Percentiles rank a stretch among this genome's conserved stretches.
phyloP scores from a whole-genome alignment of 148 eudicot genomes.

The Pharnaceum exiguum region DNA sequence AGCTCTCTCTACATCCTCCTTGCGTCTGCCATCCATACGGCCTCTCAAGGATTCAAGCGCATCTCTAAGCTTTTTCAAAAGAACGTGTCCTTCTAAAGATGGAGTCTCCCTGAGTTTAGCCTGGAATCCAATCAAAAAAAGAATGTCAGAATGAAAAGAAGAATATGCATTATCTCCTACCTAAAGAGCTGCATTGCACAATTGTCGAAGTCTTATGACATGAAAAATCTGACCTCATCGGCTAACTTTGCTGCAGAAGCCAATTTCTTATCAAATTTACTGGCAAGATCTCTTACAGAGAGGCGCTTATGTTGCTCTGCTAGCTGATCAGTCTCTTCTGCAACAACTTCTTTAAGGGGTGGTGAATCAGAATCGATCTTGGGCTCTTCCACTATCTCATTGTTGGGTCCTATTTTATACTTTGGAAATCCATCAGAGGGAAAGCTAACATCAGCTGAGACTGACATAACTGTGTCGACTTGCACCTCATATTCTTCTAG shows the following conservation, averaged over 20 bases:
- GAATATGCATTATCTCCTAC: neutral
- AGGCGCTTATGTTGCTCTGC: conserved; percentile 85
- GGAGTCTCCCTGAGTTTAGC: conserved; percentile 79
- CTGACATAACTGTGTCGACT: conserved; percentile 46
- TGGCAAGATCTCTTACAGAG: conserved; percentile 92
- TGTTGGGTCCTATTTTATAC: conserved; percentile 80
- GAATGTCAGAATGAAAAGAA: neutral
- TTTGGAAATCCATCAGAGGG: conserved; percentile 67
- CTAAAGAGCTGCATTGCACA: neutral
- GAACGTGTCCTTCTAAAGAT: conserved; percentile 96
- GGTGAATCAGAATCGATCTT: conserved; percentile 58
- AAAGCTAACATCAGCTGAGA: conserved; percentile 87
- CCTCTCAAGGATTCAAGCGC: conserved; percentile 83
- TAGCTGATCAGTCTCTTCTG: conserved; percentile 61
- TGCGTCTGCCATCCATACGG: conserved; percentile 70
- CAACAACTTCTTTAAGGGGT: conserved; percentile 74
- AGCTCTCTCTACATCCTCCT: conserved; percentile 93
- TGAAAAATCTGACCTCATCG: conserved; percentile 50
- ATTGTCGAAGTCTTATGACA: neutral
- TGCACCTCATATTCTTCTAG: conserved; percentile 45
- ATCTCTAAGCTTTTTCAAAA: conserved; percentile 93
- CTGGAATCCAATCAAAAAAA: conserved; percentile 30
- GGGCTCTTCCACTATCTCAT: conserved; percentile 79
- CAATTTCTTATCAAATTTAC: conserved; percentile 93
- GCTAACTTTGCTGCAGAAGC: conserved; percentile 85